Evolutionary conservation across 148 eudicot species (phyloP).

Genomic region (Rhododendron molle): DNA sequence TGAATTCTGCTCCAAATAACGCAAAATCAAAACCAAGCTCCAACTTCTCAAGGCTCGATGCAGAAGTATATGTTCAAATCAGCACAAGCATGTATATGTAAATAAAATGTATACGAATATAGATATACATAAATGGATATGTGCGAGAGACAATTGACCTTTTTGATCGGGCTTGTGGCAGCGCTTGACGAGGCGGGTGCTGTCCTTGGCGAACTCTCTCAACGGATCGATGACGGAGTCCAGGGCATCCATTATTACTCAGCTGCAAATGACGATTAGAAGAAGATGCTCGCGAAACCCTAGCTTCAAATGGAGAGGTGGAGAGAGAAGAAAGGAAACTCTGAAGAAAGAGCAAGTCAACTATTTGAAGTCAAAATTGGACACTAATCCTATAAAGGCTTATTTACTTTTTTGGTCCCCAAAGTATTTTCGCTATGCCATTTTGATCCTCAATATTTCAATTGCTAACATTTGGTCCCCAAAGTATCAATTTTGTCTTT

Average conservation of each 20-base stretch:
- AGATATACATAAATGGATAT: background rate
- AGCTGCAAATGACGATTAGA: background rate
- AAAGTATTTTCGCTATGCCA: too few relatives aligned
- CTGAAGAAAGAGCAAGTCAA: background rate
- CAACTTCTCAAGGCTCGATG: background rate
- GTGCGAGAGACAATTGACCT: constrained; percentile 26
- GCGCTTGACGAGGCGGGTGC: constrained; percentile 60
- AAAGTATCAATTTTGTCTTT: too few relatives aligned
- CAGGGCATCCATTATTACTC: constrained; percentile 41
- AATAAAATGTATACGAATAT: background rate
- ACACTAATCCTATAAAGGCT: too few relatives aligned
- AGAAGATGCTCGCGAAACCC: background rate
- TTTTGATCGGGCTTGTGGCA: constrained; percentile 79
- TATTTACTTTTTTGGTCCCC: too few relatives aligned
- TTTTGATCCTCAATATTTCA: too few relatives aligned
- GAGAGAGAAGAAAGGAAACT: background rate
- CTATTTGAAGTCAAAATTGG: background rate
- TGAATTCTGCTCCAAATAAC: constrained; percentile 25
- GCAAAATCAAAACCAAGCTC: background rate
- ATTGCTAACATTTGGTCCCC: too few relatives aligned
- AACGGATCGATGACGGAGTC: constrained; percentile 58
- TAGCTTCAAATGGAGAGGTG: background rate
- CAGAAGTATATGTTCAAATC: background rate
- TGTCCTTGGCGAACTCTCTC: constrained; percentile 66
- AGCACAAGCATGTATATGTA: background rate